Base-by-base conservation (phyloP, 495 filamentous ascomycete species). In the Neurospora sp. region DNA sequence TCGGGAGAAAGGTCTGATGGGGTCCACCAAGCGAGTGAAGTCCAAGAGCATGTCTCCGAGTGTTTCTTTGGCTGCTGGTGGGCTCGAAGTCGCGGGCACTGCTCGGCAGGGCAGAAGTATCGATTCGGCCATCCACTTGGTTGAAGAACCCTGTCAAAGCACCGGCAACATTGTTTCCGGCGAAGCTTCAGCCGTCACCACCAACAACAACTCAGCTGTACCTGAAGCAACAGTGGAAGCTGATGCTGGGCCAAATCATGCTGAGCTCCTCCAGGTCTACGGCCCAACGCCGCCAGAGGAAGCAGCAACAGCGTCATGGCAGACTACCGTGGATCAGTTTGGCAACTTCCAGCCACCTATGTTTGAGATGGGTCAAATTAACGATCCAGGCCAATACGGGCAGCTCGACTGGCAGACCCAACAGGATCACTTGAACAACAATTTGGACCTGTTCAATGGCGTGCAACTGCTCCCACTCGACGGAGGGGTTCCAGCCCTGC, bases 1-100 rank as follows among this genome's bases (percentile, higher is more conserved):
- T 20, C 71, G 61, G 44, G 79, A 80, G 69, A 75, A 76, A 69
- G 72, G 53, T 5, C 45, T 78, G 44, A 74, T 79, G 14, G 73
- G 77, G 0, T 44, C 70, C 6, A 6, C 73, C 12, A 80, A 80
- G 65, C 76, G 79, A 16, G 22, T 16, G 42, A 78, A 73, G 44
- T 4, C 69, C 4, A 68, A 22, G 27, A 42, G 27, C 12, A 7
- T 12, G 18, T n/a, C 35, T 7, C 42, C 42, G 47, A 65, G 53
- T 16, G 27, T 9, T 65, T 35, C 53, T 61, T 18, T 16, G 53
- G 53, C 53, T 65, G 53, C 53, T 37, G 27, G 53, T 35, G 27
- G 53, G 27, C 53, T 31, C 53, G 53, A 65, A 65, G 27, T 65
- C 27, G 53, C 27, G 14, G 27, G 31, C 31, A 35, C 53, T 65